These are phyloP conservation scores for Ulmus americana DNA, from an alignment of 331 rosid genomes.

Conservation along the genomic window DNA sequence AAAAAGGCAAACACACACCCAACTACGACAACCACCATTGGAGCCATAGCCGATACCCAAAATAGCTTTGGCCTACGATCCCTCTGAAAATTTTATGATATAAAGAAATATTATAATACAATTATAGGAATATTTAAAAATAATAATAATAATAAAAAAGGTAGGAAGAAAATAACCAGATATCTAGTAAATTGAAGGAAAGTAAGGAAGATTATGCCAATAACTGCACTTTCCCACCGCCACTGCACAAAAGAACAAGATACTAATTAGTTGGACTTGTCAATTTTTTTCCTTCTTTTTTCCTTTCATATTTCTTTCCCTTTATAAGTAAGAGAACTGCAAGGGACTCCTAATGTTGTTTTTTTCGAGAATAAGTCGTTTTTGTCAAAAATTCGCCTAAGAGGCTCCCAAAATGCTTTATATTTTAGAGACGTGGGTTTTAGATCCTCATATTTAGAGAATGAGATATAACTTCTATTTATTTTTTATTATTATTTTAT, in stretches of 20 bases:
- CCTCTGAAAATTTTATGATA: conserved; percentile 34
- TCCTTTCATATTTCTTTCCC: background rate
- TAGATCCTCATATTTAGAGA: rapidly evolving
- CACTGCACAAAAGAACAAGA: conserved; percentile 36
- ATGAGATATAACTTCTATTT: too few species aligned
- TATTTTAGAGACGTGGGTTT: too few species aligned
- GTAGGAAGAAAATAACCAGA: conserved; percentile 39
- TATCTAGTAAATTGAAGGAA: conserved; percentile 49
- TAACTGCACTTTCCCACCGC: conserved; percentile 60
- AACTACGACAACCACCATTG: conserved; percentile 47
- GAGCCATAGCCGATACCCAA: conserved; percentile 77
- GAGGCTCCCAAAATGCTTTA: too few species aligned
- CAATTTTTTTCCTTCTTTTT: background rate
- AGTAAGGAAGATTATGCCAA: conserved; percentile 42
- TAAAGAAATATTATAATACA: background rate
- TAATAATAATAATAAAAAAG: background rate
- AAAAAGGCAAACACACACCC: conserved; percentile 56
- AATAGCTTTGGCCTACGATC: conserved; percentile 54
- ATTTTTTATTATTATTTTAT: too few species aligned
- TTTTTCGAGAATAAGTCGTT: too few species aligned
- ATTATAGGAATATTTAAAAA: background rate
- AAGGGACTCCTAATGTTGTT: rapidly evolving
- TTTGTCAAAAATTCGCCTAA: too few species aligned
- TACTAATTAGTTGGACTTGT: background rate
- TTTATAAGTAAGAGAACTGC: too few species aligned